Percentiles rank a stretch among this genome's conserved stretches.
phyloP scores from a whole-genome alignment of 192 early-diverging fungal species.

The Umbelopsis isabellina region DNA sequence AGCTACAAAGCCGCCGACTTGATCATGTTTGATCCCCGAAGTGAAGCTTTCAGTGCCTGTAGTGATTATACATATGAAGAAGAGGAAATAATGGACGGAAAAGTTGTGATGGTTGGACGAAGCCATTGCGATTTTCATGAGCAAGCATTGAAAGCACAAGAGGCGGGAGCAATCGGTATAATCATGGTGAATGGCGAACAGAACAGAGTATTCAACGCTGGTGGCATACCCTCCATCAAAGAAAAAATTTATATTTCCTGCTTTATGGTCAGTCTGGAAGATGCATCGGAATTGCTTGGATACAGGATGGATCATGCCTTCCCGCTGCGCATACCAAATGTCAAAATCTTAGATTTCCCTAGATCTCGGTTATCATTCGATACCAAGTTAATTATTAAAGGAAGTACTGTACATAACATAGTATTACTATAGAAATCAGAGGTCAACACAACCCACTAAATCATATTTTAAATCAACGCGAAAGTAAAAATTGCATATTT shows the following conservation, averaged over 20 bases:
- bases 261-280: background rate
- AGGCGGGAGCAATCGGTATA: constrained; percentile 44
- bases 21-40: background rate
- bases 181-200: constrained; percentile 36
- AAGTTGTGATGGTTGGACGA: constrained; percentile 45
- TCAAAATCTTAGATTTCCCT: background rate
- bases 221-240: background rate
- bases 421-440: constrained; percentile 8
- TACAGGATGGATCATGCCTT: background rate
- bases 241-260: background rate
- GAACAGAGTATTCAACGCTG: background rate
- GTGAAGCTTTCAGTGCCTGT: constrained; percentile 35
- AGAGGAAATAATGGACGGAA: constrained; percentile 24
- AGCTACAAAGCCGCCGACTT: background rate
- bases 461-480: too few species aligned
- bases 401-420: constrained; percentile 7
- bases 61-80: constrained; percentile 34
- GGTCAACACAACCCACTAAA: too few species aligned
- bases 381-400: constrained; percentile 11
- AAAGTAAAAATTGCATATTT: too few species aligned
- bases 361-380: background rate
- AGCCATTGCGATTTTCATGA: constrained; percentile 49
- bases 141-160: constrained; percentile 48
- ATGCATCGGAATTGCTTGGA: constrained; percentile 1
- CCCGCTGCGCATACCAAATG: constrained; percentile 1